Base-by-base conservation (phyloP, 306 rosid species). In the Trifolium dubium region DNA sequence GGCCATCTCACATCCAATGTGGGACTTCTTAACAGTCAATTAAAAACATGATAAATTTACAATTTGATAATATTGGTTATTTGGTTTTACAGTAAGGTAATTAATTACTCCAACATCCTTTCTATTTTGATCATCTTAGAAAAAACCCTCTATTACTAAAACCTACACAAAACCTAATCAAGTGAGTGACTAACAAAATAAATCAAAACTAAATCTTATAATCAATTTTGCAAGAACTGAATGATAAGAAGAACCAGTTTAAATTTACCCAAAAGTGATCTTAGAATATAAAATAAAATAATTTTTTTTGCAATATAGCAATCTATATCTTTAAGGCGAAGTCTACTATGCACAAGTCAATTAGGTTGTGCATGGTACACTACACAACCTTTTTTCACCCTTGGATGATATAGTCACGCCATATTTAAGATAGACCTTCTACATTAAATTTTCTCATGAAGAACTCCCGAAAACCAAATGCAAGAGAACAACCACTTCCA, bases 31-130 rank as follows among this genome's bases (percentile, higher is more conserved):
- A 23, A 23, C 23, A 23, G 60, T 18, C 3, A 8, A 54, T 19
- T 19, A 19, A 54, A 53, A 54, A 54, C 31, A 54, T 54, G 60
- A 54, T 19, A 54, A 54, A 54, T 54, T 18, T 19, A 54, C 60
- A 54, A 54, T 54, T 19, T 54, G 60, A 54, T 8, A 8, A 12
- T 18, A 8, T 23, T 23, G 23, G 23, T 23, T 23, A 23, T 23
- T 19, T 54, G 30, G 30, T 8, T 54, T 54, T 18, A 18, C 13
- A 19, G 30, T 19, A 31, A 54, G 60, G 60, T 23, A 23, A 23
- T 23, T 19, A 54, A 19, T 19, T 54, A 54, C 32, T 54, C 60
- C 30, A 54, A 18, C 60, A 54, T 54, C 60, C 32, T 54, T 54
- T 54, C 60, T 17, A 54, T 19, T 18, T 8, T 54, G 11, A 18